phyloP scores from a whole-genome alignment of 257 asterid species.

The Nyctanthes arbortristis region DNA sequence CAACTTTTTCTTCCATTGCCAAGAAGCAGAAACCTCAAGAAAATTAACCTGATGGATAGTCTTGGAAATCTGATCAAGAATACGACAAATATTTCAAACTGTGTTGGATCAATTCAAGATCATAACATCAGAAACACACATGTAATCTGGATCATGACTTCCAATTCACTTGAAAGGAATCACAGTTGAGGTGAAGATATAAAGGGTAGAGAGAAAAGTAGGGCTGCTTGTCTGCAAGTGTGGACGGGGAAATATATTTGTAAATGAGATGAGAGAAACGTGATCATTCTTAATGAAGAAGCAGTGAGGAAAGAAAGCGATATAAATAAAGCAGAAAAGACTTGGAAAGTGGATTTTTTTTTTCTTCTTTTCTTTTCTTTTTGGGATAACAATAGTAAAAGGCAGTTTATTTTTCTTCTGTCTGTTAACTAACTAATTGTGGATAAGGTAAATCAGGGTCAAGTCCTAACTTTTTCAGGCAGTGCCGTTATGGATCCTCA shows the following conservation, averaged over 20 bases:
- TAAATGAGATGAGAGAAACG: not conserved
- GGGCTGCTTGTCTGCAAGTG: no score
- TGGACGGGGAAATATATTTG: not conserved
- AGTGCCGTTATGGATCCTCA: no score
- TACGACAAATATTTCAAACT: not conserved
- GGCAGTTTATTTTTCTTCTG: not conserved
- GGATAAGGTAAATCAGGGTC: no score
- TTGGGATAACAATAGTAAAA: not conserved
- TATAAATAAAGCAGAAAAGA: not conserved
- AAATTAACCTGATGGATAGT: not conserved
- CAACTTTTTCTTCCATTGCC: slow-evolving; percentile 24
- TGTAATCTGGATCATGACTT: no score
- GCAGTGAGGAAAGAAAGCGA: not conserved
- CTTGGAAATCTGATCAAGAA: not conserved
- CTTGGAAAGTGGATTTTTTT: not conserved
- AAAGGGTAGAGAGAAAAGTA: not conserved
- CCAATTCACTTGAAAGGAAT: no score
- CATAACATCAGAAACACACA: no score
- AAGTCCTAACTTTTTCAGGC: no score
- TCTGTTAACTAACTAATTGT: no score
- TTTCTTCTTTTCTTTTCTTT: not conserved
- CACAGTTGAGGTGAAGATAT: no score
- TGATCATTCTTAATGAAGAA: not conserved
- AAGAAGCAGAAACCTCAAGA: not conserved
- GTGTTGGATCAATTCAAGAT: not conserved